Base-by-base conservation (phyloP, 1,139 yeast species). In the Taphrina sp. region DNA sequence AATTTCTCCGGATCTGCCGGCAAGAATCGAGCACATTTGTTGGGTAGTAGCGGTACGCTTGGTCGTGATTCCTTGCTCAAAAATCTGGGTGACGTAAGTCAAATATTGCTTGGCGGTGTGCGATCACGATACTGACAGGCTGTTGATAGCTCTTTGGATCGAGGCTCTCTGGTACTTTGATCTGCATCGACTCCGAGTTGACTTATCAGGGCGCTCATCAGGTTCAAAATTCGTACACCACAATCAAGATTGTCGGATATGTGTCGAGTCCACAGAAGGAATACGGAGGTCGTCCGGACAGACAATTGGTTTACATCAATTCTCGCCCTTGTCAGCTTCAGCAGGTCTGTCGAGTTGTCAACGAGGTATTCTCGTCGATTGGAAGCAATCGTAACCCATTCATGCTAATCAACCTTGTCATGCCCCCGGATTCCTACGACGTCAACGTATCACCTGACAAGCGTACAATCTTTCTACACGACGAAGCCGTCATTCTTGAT, bases 371-470 rank as follows among this genome's bases (percentile, higher is more conserved):
- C 69, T 80, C 79, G 60, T 74, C 74, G 36, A 87, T 77, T 67
- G 90, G 88, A 64, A 77, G 80, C 62, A 74, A 82, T 3, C 96
- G 89, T 65, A 76, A 67, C 56, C 98, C 98, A 0, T 78, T 80
- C n/a, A 74, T 85, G 52, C 72, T 89, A 1, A 65, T 87, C 1
- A 76, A 94, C 67, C 63, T 92, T 33, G 65, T 66, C 7, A 67
- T 88, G 33, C 59, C 62, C 42, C 74, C 84, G 0, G 65, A 68
- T 20, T 71, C 74, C 20, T 68, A 86, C 34, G 99, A 92, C 70
- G 76, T 92, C 17, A 92, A 92, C 68, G 84, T 94, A 1, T 82
- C 95, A 0, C 98, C 98, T 0, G 96, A 92, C 66, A 92, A 92
- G 66, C 73, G 94, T 45, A 78, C 81, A 2, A 74, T 92, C 1